phyloP scores from a whole-genome alignment of 2,329 filamentous ascomycete genomes.

The Diaporthe sp. region DNA sequence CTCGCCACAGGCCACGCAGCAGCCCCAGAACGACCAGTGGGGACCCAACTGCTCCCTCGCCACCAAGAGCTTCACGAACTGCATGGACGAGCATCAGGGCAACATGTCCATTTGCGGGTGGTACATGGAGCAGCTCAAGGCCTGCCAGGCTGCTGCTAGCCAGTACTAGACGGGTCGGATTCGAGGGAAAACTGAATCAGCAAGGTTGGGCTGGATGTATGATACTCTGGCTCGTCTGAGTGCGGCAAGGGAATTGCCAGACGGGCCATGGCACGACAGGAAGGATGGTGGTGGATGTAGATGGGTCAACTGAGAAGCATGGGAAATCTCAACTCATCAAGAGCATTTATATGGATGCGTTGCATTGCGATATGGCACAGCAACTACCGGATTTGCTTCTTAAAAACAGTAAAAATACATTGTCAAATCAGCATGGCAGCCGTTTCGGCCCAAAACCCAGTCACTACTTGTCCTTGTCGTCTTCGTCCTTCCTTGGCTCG shows the following conservation, averaged over 20 bases:
- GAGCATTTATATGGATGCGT: conserved; percentile 12
- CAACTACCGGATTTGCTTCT: conserved; percentile 16
- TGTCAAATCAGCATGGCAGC: background rate
- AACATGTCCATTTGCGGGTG: conserved; percentile 97
- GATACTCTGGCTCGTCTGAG: background rate
- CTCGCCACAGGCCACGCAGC: conserved; percentile 60
- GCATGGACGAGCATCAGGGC: conserved; percentile 95
- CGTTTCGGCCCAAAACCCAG: background rate
- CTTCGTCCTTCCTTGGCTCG: conserved; percentile 73
- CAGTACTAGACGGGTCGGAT: conserved; percentile 67
- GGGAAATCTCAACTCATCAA: conserved; percentile 35
- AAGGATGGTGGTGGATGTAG: background rate
- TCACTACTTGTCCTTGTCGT: conserved; percentile 52
- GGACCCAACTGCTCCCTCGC: conserved; percentile 81
- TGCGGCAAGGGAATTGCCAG: background rate
- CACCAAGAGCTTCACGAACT: conserved; percentile 89
- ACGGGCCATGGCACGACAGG: background rate
- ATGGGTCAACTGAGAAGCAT: background rate
- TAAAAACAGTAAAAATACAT: conserved; percentile 24
- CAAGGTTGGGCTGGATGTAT: background rate
- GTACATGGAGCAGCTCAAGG: conserved; percentile 98
- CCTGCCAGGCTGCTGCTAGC: conserved; percentile 83
- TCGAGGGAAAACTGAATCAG: background rate
- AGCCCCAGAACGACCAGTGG: conserved; percentile 67
- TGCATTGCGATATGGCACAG: conserved; percentile 27